A percentile compares a stretch with the other conserved stretches of the same genome.
Conservation (phyloP, 2,329 filamentous ascomycete genomes). For the Atkinsonella hypoxylon region DNA sequence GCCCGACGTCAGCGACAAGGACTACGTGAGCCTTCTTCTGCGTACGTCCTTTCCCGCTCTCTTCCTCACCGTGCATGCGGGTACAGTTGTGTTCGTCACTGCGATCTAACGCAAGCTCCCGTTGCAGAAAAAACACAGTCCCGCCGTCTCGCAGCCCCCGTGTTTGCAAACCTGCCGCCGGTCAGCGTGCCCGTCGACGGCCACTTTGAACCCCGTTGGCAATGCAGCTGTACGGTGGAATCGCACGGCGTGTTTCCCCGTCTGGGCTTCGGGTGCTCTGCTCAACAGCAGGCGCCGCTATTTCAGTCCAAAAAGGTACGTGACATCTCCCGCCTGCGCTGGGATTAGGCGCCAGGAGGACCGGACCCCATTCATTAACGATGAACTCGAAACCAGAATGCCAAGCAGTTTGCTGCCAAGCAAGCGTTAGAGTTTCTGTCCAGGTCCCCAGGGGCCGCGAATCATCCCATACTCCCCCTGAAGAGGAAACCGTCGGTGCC, state of each 20-base stretch:
- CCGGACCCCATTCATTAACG: neutral
- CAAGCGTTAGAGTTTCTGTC: slow-evolving; percentile 32
- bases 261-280: slow-evolving; percentile 22
- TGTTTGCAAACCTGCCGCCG: slow-evolving; percentile 9
- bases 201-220: slow-evolving; percentile 13
- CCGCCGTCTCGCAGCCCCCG: slow-evolving; percentile 3
- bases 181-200: slow-evolving; percentile 13
- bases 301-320: slow-evolving; percentile 36
- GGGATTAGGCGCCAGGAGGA: too few relatives aligned
- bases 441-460: neutral
- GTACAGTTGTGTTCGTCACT: neutral
- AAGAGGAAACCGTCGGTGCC: neutral
- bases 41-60: slow-evolving; percentile 11
- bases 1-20: slow-evolving; percentile 14
- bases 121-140: slow-evolving; percentile 11
- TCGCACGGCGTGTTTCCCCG: slow-evolving; percentile 14
- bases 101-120: neutral
- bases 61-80: neutral
- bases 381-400: slow-evolving; percentile 19
- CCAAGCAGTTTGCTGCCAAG: slow-evolving; percentile 41
- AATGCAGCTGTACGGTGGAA: slow-evolving; percentile 14
- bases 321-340: neutral
- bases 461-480: neutral
- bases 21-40: slow-evolving; percentile 19
- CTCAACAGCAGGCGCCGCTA: slow-evolving; percentile 16